These are phyloP conservation scores for Geotrichum australiense DNA, from an alignment of 1,139 yeast species.

Conservation along the genomic window DNA sequence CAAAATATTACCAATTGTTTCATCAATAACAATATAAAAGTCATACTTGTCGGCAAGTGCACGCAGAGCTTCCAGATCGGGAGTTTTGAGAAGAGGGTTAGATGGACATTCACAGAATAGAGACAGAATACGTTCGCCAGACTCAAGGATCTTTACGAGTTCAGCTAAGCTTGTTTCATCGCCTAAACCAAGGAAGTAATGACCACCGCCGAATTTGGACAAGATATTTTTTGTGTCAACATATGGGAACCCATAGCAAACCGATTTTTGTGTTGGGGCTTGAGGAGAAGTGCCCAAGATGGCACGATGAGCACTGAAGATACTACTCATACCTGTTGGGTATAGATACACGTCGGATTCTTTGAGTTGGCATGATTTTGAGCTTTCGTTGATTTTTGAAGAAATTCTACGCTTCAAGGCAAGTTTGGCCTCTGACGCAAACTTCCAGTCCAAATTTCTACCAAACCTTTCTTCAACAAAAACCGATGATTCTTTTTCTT, in stretches of 20 bases:
- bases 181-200: slow-evolving; percentile 76
- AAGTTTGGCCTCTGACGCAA: slow-evolving; percentile 65
- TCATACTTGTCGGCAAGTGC: slow-evolving; percentile 58
- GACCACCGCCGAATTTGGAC: slow-evolving; percentile 78
- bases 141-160: slow-evolving; percentile 53
- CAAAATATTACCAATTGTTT: slow-evolving; percentile 85
- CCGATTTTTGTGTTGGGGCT: slow-evolving; percentile 46
- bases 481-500: slow-evolving; percentile 49
- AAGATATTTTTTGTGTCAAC: slow-evolving; percentile 85
- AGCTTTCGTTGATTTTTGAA: slow-evolving; percentile 48
- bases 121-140: slow-evolving; percentile 59
- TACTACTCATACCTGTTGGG: slow-evolving; percentile 91
- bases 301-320: slow-evolving; percentile 74
- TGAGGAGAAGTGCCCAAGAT: slow-evolving; percentile 36
- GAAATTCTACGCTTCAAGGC: slow-evolving; percentile 73
- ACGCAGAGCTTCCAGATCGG: slow-evolving; percentile 60
- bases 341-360: slow-evolving; percentile 71
- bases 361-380: slow-evolving; percentile 27
- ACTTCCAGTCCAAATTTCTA: slow-evolving; percentile 71
- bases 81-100: slow-evolving; percentile 80
- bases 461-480: slow-evolving; percentile 89
- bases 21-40: slow-evolving; percentile 82
- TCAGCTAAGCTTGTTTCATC: slow-evolving; percentile 49
- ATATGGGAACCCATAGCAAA: slow-evolving; percentile 92
- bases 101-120: slow-evolving; percentile 92